Conservation (phyloP, 2,329 filamentous ascomycete genomes). For the Verticillium isaacii region DNA sequence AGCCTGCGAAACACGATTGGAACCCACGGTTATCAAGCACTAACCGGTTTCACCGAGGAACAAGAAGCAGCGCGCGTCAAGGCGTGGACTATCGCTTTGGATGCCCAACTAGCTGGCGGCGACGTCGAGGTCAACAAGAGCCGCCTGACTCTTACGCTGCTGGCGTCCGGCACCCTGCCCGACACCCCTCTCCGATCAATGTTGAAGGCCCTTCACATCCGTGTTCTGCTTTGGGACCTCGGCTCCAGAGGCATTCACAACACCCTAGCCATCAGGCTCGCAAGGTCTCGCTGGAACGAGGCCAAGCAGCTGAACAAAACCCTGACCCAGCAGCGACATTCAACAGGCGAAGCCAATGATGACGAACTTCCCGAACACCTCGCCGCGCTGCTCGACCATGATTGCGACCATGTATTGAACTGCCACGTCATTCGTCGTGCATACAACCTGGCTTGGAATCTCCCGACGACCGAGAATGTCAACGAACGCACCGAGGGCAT, state of each 20-base stretch:
- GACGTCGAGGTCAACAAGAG: slow-evolving; percentile 87
- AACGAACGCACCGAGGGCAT: slow-evolving; percentile 64
- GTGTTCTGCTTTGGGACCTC: slow-evolving; percentile 79
- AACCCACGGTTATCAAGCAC: slow-evolving; percentile 67
- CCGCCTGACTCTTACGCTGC: slow-evolving; percentile 76
- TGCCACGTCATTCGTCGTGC: slow-evolving; percentile 76
- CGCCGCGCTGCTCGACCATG: slow-evolving; percentile 67
- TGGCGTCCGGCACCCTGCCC: slow-evolving; percentile 83
- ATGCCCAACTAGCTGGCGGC: slow-evolving; percentile 87
- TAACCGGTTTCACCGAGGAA: slow-evolving; percentile 77
- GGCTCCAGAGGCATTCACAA: slow-evolving; percentile 65
- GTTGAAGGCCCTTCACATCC: slow-evolving; percentile 87
- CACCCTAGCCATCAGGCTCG: slow-evolving; percentile 66
- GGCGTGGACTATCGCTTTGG: slow-evolving; percentile 88
- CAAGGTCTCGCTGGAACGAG: slow-evolving; percentile 74
- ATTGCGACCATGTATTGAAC: slow-evolving; percentile 78
- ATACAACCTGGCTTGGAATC: slow-evolving; percentile 86
- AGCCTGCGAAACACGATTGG: slow-evolving; percentile 75
- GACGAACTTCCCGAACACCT: slow-evolving; percentile 75
- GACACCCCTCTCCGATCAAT: slow-evolving; percentile 79
- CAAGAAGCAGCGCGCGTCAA: slow-evolving; percentile 83
- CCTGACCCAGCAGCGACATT: slow-evolving; percentile 35
- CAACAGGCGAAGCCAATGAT: slow-evolving; percentile 41
- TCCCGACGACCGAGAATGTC: slow-evolving; percentile 64
- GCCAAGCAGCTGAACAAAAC: slow-evolving; percentile 57